Conservation (phyloP, 2,329 filamentous ascomycete species). For the Hypomyces perniciosus region DNA sequence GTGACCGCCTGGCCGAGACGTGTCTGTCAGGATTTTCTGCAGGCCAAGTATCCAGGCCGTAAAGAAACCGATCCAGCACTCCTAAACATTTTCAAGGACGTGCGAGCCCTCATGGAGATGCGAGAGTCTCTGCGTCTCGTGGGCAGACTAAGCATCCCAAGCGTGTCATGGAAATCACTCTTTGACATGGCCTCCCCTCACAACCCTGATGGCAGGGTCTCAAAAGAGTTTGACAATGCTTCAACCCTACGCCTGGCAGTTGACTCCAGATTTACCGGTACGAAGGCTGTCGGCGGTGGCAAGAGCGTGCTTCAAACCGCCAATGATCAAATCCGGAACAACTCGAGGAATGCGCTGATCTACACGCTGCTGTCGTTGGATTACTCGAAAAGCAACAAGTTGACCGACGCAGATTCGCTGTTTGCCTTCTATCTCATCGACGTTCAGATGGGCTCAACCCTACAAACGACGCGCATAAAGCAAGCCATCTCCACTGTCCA, state of each 20-base stretch:
- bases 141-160: not conserved
- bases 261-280: not conserved
- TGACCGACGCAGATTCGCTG: not conserved
- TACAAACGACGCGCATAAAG: conserved; percentile 14
- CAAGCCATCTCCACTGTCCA: conserved; percentile 15
- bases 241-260: not conserved
- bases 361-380: not conserved
- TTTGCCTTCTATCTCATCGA: conserved; percentile 14
- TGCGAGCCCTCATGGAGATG: not conserved
- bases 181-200: not conserved
- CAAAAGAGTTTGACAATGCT: not conserved
- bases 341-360: not conserved
- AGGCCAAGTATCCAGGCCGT: not conserved
- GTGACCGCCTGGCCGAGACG: not conserved
- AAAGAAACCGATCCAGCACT: not conserved
- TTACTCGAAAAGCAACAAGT: not conserved
- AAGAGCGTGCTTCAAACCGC: not conserved
- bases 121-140: not conserved
- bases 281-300: not conserved
- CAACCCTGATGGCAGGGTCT: not conserved
- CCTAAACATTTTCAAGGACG: not conserved
- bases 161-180: not conserved
- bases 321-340: not conserved
- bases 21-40: not conserved
- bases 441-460: conserved; percentile 10